Evolutionary conservation across 2,329 filamentous ascomycete genomes (phyloP).

Genomic region (Achaetomium macrosporum): DNA sequence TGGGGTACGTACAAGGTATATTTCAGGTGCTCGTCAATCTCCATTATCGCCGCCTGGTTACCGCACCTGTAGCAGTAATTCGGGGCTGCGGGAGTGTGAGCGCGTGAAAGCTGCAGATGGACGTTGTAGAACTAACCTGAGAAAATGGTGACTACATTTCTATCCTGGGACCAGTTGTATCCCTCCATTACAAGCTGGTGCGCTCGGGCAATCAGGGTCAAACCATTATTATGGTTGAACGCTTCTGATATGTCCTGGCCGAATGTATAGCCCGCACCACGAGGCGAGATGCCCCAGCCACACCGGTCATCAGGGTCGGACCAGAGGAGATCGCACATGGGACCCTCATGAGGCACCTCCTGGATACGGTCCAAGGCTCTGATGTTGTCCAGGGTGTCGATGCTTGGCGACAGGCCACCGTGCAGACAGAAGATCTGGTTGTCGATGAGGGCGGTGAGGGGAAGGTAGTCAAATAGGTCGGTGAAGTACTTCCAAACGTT

Average conservation of each 20-base stretch:
- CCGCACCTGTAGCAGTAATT: constrained; percentile 99
- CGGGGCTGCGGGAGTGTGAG: constrained; percentile 50
- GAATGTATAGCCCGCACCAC: constrained; percentile 92
- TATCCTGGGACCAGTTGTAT: constrained; percentile 98
- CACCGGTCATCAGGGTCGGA: constrained; percentile 96
- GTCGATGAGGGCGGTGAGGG: constrained; percentile 93
- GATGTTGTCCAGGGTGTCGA: constrained; percentile 94
- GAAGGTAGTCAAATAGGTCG: constrained; percentile 97
- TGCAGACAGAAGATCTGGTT: constrained; percentile 99
- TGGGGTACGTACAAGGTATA: constrained; percentile 89
- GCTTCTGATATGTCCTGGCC: constrained; percentile 97
- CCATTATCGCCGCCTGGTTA: constrained; percentile 99
- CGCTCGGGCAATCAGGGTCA: constrained; percentile 90
- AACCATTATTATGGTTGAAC: constrained; percentile 97
- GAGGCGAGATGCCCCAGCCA: constrained; percentile 91
- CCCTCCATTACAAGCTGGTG: constrained; percentile 99
- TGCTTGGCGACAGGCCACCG: constrained; percentile 92
- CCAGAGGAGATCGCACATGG: constrained; percentile 98
- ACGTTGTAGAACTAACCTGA: constrained; percentile 56
- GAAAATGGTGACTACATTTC: constrained; percentile 98
- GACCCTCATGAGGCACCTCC: constrained; percentile 95
- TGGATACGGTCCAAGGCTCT: constrained; percentile 92
- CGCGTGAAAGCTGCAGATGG: constrained; percentile 2
- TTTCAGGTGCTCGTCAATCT: constrained; percentile 98
- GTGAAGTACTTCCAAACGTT: constrained; percentile 99